These are phyloP conservation scores for Lagenidium sp. DNA, from an alignment of 352 stramenopile species.

Conservation along the genomic window DNA sequence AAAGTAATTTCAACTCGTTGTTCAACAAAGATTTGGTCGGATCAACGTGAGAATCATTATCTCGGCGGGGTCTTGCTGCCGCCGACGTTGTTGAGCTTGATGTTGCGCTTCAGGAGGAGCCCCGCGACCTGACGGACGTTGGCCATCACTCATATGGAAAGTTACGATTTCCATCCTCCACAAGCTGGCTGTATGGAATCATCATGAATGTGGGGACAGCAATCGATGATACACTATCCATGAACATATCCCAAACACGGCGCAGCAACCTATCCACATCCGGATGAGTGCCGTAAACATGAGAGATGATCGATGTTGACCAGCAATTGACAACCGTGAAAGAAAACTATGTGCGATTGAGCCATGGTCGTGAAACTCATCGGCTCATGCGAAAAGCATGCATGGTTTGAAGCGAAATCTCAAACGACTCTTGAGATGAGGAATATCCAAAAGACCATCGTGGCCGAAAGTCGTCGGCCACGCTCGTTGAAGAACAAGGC, in stretches of 20 bases:
- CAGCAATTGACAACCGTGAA: slow-evolving; percentile 5
- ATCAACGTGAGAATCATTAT: no score
- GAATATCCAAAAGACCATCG: no score
- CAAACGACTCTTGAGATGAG: no score
- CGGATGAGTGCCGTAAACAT: neutral
- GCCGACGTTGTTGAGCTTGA: no score
- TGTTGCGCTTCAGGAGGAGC: no score
- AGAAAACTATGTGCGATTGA: slow-evolving; percentile 1
- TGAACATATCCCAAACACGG: neutral
- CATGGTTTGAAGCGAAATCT: neutral
- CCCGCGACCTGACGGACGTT: no score
- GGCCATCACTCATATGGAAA: neutral
- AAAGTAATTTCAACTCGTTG: no score
- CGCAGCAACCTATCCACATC: neutral
- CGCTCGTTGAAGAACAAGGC: no score
- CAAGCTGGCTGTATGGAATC: neutral
- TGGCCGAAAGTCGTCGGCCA: no score
- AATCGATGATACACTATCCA: neutral
- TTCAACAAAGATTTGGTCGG: no score
- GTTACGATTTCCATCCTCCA: neutral
- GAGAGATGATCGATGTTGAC: slow-evolving; percentile 1
- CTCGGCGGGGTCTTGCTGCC: no score
- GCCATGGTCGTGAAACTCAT: slow-evolving; percentile 2
- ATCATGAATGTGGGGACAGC: neutral
- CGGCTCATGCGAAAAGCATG: slow-evolving; percentile 4